Evolutionary conservation across 2,329 filamentous ascomycete species (phyloP).

Genomic region (Penicillium brasilianum): DNA sequence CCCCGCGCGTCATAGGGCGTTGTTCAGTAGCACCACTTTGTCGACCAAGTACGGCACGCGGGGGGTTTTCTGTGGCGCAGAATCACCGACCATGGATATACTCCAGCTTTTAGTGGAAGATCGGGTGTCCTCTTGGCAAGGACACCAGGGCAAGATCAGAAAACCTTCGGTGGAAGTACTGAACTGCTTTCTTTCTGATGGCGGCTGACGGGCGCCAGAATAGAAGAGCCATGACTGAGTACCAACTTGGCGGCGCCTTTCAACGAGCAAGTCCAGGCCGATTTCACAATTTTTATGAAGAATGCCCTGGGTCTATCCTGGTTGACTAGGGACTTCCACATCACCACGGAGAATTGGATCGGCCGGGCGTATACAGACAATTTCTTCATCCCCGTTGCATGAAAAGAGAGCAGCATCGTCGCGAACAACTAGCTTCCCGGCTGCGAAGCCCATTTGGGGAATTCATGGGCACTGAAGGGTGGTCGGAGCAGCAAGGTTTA

Average conservation of each 20-base stretch:
- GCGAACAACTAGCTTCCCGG: too few relatives aligned
- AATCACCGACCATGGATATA: neutral
- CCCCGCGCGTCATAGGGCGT: conserved; percentile 25
- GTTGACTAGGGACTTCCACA: neutral
- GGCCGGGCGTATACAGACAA: neutral
- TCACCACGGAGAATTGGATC: neutral
- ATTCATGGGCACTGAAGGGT: too few relatives aligned
- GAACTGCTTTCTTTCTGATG: too few relatives aligned
- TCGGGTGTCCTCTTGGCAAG: neutral
- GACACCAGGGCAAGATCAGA: neutral
- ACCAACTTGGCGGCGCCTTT: neutral
- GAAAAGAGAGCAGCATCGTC: neutral
- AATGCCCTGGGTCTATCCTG: neutral
- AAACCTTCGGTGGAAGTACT: neutral
- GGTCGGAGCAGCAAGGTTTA: too few relatives aligned
- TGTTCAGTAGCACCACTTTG: neutral
- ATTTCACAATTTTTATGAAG: neutral
- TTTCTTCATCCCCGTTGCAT: neutral
- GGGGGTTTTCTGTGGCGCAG: neutral
- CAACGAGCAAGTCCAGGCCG: neutral
- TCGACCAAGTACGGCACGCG: neutral
- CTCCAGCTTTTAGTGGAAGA: too few relatives aligned
- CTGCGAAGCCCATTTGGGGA: too few relatives aligned
- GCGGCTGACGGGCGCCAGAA: neutral
- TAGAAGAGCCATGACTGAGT: neutral